phyloP scores from a whole-genome alignment of 2,329 filamentous ascomycete species.

The Nigrograna mackinnonii region DNA sequence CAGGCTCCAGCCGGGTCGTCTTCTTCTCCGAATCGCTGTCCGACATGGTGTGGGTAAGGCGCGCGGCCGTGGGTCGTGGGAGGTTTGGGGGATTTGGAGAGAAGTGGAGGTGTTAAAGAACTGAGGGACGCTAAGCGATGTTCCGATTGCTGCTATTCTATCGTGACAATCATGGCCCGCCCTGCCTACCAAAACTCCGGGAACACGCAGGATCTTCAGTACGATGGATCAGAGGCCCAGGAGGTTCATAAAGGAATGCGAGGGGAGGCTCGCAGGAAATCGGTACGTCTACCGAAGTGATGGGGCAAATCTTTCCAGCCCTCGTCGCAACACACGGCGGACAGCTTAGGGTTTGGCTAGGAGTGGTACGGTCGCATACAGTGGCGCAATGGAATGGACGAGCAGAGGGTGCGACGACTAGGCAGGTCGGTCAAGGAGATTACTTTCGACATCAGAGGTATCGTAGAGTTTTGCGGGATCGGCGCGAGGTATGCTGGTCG shows the following conservation, averaged over 20 bases:
- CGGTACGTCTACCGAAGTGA: too few species aligned
- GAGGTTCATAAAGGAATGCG: too few species aligned
- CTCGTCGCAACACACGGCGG: too few species aligned
- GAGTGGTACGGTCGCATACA: slow-evolving; percentile 11
- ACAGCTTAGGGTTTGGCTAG: too few species aligned
- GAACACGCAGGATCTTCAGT: slow-evolving; percentile 1
- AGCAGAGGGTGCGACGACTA: slow-evolving; percentile 6
- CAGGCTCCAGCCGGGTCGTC: slow-evolving; percentile 44
- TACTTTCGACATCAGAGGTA: slow-evolving; percentile 20
- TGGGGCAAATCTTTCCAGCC: too few species aligned
- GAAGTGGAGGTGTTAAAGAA: slow-evolving; percentile 24
- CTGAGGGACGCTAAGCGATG: slow-evolving; percentile 32
- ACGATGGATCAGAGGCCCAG: not conserved
- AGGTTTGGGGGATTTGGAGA: slow-evolving; percentile 14
- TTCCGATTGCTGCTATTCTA: slow-evolving; percentile 23
- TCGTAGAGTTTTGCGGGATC: slow-evolving; percentile 1
- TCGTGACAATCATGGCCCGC: slow-evolving; percentile 25
- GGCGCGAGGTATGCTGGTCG: too few species aligned
- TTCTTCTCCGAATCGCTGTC: slow-evolving; percentile 38
- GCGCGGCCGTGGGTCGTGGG: slow-evolving; percentile 17
- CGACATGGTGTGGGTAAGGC: slow-evolving; percentile 34
- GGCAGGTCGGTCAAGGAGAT: slow-evolving; percentile 5
- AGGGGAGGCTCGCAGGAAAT: too few species aligned
- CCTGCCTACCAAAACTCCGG: slow-evolving; percentile 22
- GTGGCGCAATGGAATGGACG: slow-evolving; percentile 3